Conservation (phyloP, 768 basidiomycete species). For the Coprinopsis strossmayeri region DNA sequence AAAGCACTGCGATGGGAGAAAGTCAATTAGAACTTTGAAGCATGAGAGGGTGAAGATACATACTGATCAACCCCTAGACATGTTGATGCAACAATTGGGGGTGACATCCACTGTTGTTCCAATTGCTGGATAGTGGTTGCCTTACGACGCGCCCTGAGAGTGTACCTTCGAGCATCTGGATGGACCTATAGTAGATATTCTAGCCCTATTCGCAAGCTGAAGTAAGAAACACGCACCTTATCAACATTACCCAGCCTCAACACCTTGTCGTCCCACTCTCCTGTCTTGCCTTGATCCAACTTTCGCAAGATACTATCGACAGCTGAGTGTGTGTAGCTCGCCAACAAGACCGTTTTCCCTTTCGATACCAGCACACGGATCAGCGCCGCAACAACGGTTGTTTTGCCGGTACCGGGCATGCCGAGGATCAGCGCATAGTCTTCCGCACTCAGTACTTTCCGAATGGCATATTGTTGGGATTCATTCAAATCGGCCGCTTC, state of each 20-base stretch:
- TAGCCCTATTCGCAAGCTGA: neutral
- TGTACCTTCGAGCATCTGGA: conserved; percentile 68
- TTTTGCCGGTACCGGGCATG: conserved; percentile 99
- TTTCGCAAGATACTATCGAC: conserved; percentile 96
- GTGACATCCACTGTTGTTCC: conserved; percentile 76
- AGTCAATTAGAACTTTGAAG: neutral
- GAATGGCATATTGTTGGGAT: conserved; percentile 68
- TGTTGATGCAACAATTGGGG: conserved; percentile 94
- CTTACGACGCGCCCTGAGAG: conserved; percentile 47
- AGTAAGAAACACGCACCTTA: conserved; percentile 34
- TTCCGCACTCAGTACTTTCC: conserved; percentile 65
- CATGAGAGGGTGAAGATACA: conserved; percentile 22
- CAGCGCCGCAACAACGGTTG: conserved; percentile 86
- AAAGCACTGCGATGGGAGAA: conserved; percentile 49
- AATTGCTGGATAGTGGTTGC: conserved; percentile 75
- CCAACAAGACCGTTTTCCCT: conserved; percentile 85
- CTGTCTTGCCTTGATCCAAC: conserved; percentile 36
- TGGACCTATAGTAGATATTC: conserved; percentile 52
- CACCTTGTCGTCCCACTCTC: conserved; percentile 45
- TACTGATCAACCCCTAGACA: conserved; percentile 93
- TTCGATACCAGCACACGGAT: conserved; percentile 71
- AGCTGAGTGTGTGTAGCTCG: conserved; percentile 95
- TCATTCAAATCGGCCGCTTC: conserved; percentile 49
- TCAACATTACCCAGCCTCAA: conserved; percentile 86
- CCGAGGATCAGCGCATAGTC: conserved; percentile 93